Conservation (phyloP, 129 eudicot species). For the Lactuca saligna region DNA sequence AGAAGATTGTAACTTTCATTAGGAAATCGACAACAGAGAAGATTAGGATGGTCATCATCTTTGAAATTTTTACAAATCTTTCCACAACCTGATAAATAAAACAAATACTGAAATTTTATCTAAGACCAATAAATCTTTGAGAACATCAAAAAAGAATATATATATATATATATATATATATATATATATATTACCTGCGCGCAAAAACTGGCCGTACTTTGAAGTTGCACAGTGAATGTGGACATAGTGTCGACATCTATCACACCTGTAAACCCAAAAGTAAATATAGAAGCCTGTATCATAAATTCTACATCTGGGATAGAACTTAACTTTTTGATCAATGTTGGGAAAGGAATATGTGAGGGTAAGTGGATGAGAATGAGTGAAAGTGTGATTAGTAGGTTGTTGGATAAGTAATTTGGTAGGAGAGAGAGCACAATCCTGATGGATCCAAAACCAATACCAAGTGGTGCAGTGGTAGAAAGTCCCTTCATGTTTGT, state of each 20-base stretch:
- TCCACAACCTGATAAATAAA: not conserved
- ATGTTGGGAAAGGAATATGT: conserved; percentile 5
- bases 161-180: too few relatives aligned
- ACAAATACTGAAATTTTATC: not conserved
- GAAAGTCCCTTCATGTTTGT: conserved; percentile 15
- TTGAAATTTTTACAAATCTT: not conserved
- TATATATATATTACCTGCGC: too few relatives aligned
- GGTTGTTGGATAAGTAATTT: not conserved
- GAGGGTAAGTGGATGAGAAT: not conserved
- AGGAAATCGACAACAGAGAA: conserved; percentile 6
- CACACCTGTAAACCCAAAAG: conserved; percentile 18
- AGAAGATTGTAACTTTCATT: conserved; percentile 13
- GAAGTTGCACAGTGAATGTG: not conserved
- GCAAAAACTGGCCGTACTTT: too few relatives aligned
- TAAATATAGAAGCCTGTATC: rapidly evolving
- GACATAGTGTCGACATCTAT: conserved; percentile 9
- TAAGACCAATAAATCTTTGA: not conserved
- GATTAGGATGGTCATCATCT: conserved; percentile 1
- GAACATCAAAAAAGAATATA: too few relatives aligned
- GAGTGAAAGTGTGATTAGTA: not conserved
- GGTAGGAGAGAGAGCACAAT: not conserved
- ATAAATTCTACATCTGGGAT: not conserved
- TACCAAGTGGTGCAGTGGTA: conserved; percentile 17
- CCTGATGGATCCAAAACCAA: not conserved
- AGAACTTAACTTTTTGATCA: not conserved